Evolutionary conservation across 192 early-diverging fungal species (phyloP).

Genomic region (Coemansia biformis): DNA sequence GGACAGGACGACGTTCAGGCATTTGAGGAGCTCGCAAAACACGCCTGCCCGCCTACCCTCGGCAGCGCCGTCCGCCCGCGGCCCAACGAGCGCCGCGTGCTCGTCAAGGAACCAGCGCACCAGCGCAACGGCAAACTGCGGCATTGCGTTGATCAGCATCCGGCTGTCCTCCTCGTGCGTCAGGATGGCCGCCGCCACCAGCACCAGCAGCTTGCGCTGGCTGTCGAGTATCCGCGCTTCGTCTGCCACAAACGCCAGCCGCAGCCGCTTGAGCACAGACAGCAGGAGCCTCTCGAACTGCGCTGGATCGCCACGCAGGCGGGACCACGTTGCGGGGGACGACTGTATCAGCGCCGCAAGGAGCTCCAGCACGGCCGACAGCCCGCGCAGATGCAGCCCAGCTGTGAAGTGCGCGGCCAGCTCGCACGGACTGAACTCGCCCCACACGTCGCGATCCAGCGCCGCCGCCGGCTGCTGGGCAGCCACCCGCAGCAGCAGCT

Average conservation of each 20-base stretch:
- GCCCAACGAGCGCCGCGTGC: slow-evolving; percentile 11
- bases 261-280: slow-evolving; percentile 16
- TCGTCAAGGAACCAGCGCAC: slow-evolving; percentile 43
- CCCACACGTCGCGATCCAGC: slow-evolving; percentile 17
- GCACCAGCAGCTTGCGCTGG: slow-evolving; percentile 28
- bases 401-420: slow-evolving; percentile 7
- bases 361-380: slow-evolving; percentile 26
- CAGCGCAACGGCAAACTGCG: slow-evolving; percentile 17
- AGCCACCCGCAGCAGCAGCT: slow-evolving; percentile 21
- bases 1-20: slow-evolving; percentile 40
- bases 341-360: slow-evolving; percentile 22
- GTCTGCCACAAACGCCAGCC: slow-evolving; percentile 12
- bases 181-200: slow-evolving; percentile 33
- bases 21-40: slow-evolving; percentile 39
- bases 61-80: not conserved
- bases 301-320: slow-evolving; percentile 6
- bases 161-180: slow-evolving; percentile 29
- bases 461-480: slow-evolving; percentile 12
- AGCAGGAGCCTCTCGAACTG: slow-evolving; percentile 27
- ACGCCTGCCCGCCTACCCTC: slow-evolving; percentile 15
- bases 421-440: slow-evolving; percentile 10
- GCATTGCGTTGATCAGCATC: slow-evolving; percentile 23
- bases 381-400: slow-evolving; percentile 14
- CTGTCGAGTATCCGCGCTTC: slow-evolving; percentile 26
- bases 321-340: slow-evolving; percentile 18